These are phyloP conservation scores for Xylaria castorea DNA, from an alignment of 495 filamentous ascomycete species.

Conservation along the genomic window DNA sequence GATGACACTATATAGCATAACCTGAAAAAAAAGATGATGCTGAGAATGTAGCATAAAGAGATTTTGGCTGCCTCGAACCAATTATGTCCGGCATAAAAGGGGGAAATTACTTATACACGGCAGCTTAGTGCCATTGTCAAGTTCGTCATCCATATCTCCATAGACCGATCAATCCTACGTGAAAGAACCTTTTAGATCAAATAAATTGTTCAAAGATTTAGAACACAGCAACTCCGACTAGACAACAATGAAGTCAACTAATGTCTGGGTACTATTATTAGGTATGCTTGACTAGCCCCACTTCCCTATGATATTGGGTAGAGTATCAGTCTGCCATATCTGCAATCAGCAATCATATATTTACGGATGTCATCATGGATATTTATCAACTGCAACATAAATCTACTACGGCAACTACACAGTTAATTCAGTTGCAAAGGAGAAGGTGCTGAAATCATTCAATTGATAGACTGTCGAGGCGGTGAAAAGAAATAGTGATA, in stretches of 20 bases:
- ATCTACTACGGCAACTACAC: neutral
- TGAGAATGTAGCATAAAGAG: neutral
- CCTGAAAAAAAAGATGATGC: neutral
- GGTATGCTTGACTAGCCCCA: no score
- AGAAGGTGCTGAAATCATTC: neutral
- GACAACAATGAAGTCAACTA: neutral
- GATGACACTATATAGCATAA: neutral
- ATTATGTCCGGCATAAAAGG: conserved; percentile 8
- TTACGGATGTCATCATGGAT: neutral
- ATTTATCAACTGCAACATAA: neutral
- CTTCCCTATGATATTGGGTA: neutral
- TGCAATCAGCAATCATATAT: neutral
- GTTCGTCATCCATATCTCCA: neutral
- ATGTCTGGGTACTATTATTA: neutral
- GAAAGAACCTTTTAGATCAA: neutral
- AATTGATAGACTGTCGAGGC: no score
- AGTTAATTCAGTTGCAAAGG: neutral
- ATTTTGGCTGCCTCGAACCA: neutral
- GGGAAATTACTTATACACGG: conserved; percentile 9
- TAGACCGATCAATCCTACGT: neutral
- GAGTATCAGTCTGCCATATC: neutral
- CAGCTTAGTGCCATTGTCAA: neutral
- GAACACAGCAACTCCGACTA: neutral
- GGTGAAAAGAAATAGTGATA: no score
- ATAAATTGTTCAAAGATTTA: neutral